Evolutionary conservation across 257 asterid species (phyloP), one percentile per base, ranked within the genome.

Genomic region (Solanum pimpinellifolium): DNA sequence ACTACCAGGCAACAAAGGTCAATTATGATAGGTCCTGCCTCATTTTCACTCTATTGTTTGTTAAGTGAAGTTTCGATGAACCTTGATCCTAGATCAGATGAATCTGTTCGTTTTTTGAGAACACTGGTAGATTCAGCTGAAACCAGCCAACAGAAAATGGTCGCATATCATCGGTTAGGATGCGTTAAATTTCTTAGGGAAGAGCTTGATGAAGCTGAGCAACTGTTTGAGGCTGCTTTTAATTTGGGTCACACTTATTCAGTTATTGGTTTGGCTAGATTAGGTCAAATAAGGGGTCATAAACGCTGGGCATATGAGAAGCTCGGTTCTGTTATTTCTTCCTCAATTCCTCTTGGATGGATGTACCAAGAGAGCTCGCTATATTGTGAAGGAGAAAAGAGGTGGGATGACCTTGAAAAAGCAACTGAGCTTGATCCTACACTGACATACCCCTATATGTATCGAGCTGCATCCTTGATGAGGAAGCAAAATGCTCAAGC

Each of bases 351-450:
- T 10, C 98, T 93, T 42, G 99, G 99, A 74, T 97, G 99, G 99
- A 97, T 97, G 99, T 90, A 94, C 88, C 99, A 96, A 90, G 99
- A 97, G 90, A 91, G 99, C 87, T 96, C 99, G 2, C 92, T 97
- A 66, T 94, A 95, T 90, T 89, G 98, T 87, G 97, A 94, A 65
- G 98, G 89, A 27, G 94, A 94, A 41, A 84, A 83, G 84, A 89
- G 84, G 87, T 85, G 83, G 89, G 95, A 87, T 83, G 99, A 97
- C 35, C 99, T 97, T 25, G 95, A 92, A 59, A 93, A 89, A 89
- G 99, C 98, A 6, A 97, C 97, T 3, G 96, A 95, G 87, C 90
- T 97, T 86, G 98, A 97, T 90, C 99, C 99, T 3, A 97, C 99
- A n/a, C 89, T 97, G 90, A 93, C 98, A 6, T 96, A 94, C 88